Evolutionary conservation across 129 eudicot genomes (phyloP).

Genomic region (Erigeron canadensis): DNA sequence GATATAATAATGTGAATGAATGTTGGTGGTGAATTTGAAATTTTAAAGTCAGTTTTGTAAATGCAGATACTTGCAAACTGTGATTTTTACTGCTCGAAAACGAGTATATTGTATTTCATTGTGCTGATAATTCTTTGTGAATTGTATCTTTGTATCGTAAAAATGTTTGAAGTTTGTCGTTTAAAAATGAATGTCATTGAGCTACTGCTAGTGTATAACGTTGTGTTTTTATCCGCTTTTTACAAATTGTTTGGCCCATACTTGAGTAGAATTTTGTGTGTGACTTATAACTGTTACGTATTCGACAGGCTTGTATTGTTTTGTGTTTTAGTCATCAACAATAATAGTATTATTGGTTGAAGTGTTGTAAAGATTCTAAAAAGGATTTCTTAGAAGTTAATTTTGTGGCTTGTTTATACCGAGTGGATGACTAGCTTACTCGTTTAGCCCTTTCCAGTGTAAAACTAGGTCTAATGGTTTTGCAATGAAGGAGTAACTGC

Average conservation of each 20-base stretch:
- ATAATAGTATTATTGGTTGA: neutral
- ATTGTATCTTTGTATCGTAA: neutral
- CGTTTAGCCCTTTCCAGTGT: no score
- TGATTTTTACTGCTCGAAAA: slow-evolving; percentile 10
- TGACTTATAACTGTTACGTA: neutral
- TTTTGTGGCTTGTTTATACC: neutral
- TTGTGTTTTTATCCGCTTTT: no score
- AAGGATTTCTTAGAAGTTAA: neutral
- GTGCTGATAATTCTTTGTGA: slow-evolving; percentile 26
- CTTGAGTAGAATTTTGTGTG: neutral
- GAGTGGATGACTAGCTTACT: neutral
- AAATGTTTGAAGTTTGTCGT: neutral
- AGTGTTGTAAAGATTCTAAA: neutral
- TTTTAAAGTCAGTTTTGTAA: neutral
- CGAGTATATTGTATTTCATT: slow-evolving; percentile 12
- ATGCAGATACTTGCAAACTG: neutral
- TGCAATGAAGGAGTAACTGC: no score
- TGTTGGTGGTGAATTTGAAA: slow-evolving; percentile 20
- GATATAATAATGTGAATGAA: neutral
- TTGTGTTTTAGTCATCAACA: neutral
- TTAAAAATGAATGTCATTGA: no score
- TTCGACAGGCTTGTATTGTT: neutral
- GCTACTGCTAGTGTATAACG: no score
- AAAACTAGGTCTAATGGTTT: no score
- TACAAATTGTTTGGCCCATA: neutral